phyloP scores from a whole-genome alignment of 1,284 basidiomycete genomes.

The Gastroboletus turbinatus region DNA sequence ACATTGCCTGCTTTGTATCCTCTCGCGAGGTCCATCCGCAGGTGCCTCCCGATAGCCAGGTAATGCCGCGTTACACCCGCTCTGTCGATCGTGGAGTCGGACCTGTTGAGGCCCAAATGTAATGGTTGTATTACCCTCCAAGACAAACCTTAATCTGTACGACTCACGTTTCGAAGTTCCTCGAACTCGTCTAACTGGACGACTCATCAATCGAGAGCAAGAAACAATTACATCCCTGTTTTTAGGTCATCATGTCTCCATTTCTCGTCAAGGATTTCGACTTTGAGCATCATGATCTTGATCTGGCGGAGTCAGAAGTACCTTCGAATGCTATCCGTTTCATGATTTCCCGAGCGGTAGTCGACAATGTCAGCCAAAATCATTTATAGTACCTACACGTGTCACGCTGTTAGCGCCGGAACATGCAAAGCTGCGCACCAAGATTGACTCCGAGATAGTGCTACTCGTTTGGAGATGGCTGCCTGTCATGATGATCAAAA shows the following conservation, averaged over 20 bases:
- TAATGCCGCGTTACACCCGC: background rate
- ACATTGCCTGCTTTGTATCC: background rate
- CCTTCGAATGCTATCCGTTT: background rate
- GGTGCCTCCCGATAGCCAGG: background rate
- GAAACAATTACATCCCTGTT: background rate
- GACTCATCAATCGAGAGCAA: no score
- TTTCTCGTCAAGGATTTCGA: background rate
- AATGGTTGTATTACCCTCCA: background rate
- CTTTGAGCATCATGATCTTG: conserved; percentile 3
- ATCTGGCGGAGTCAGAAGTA: conserved; percentile 1
- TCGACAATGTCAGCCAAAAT: background rate
- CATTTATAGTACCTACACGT: background rate
- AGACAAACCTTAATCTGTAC: background rate
- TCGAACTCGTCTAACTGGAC: background rate
- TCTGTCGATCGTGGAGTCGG: background rate
- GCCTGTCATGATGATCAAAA: background rate
- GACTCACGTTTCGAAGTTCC: background rate
- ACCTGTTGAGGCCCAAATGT: background rate
- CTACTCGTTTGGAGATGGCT: background rate
- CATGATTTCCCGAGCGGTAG: conserved; percentile 3
- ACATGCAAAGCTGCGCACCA: background rate
- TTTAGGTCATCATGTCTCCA: background rate
- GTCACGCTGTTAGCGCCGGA: conserved; percentile 5
- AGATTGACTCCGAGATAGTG: conserved; percentile 23
- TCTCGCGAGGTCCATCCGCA: background rate